Evolutionary conservation across 768 basidiomycete species (phyloP).

Genomic region (Mycena vitilis): DNA sequence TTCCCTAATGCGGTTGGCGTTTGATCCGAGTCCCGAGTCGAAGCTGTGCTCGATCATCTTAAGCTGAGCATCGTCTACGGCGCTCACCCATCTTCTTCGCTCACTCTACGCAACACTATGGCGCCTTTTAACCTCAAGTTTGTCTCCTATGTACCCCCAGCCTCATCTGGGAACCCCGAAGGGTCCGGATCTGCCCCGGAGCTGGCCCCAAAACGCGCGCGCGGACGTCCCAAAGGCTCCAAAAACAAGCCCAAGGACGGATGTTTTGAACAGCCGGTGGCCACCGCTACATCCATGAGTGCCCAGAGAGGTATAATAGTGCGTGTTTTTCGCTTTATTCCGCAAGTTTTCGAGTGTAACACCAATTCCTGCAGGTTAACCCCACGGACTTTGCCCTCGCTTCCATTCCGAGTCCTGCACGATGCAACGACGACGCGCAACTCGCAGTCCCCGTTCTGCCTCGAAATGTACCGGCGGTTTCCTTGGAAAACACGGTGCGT

Average conservation of each 20-base stretch:
- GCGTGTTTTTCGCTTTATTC: too few relatives aligned
- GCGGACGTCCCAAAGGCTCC: slow-evolving; percentile 13
- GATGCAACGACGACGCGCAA: too few relatives aligned
- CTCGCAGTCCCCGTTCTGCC: too few relatives aligned
- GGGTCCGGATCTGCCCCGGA: slow-evolving; percentile 4
- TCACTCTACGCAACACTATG: slow-evolving; percentile 13
- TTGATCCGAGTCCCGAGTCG: too few relatives aligned
- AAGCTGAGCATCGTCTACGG: neutral
- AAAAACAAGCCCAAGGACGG: slow-evolving; percentile 13
- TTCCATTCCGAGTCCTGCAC: too few relatives aligned
- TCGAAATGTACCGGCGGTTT: slow-evolving; percentile 2
- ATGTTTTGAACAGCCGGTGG: neutral
- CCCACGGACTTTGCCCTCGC: too few relatives aligned
- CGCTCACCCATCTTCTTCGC: neutral
- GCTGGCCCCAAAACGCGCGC: slow-evolving; percentile 2
- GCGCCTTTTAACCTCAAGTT: slow-evolving; percentile 6
- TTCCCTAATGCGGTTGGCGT: slow-evolving; percentile 5
- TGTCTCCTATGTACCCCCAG: slow-evolving; percentile 6
- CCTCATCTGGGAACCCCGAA: slow-evolving; percentile 4
- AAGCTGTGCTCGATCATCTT: slow-evolving; percentile 1
- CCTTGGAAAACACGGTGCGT: neutral
- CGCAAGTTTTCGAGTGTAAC: too few relatives aligned
- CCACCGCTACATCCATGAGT: neutral
- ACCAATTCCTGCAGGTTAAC: too few relatives aligned
- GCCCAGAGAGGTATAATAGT: too few relatives aligned